Evolutionary conservation across 2,329 filamentous ascomycete species (phyloP).

Genomic region (Clarireedia paspali): DNA sequence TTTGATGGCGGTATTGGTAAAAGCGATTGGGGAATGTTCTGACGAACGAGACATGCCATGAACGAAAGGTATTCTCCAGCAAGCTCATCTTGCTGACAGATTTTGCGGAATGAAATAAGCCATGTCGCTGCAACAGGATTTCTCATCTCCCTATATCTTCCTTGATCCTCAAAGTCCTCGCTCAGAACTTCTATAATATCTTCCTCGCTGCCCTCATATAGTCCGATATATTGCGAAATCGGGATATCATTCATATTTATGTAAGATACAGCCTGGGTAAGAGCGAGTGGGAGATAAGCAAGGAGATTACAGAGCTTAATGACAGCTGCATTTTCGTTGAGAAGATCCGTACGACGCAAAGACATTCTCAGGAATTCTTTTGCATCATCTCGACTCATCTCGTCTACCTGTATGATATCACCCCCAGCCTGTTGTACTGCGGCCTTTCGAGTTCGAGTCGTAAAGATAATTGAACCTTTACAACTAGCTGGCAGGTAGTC

Average conservation of each 20-base stretch:
- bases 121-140: conserved; percentile 24
- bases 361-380: neutral
- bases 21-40: neutral
- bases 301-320: neutral
- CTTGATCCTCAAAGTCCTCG: conserved; percentile 15
- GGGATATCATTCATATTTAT: neutral
- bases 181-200: conserved; percentile 29
- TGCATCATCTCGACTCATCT: neutral
- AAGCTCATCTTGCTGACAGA: conserved; percentile 22
- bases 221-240: neutral
- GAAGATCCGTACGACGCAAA: neutral
- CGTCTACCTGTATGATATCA: neutral
- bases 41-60: conserved; percentile 32
- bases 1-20: neutral
- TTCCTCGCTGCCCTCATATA: conserved; percentile 16
- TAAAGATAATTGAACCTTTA: neutral
- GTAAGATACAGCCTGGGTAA: neutral
- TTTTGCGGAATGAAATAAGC: conserved; percentile 35
- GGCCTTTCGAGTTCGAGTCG: neutral
- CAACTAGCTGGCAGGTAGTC: neutral
- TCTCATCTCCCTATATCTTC: neutral
- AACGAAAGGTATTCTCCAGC: conserved; percentile 34
- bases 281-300: neutral
- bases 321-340: neutral
- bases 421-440: neutral